Conservation (phyloP, 352 stramenopile genomes). For the Plasmopara muralis region DNA sequence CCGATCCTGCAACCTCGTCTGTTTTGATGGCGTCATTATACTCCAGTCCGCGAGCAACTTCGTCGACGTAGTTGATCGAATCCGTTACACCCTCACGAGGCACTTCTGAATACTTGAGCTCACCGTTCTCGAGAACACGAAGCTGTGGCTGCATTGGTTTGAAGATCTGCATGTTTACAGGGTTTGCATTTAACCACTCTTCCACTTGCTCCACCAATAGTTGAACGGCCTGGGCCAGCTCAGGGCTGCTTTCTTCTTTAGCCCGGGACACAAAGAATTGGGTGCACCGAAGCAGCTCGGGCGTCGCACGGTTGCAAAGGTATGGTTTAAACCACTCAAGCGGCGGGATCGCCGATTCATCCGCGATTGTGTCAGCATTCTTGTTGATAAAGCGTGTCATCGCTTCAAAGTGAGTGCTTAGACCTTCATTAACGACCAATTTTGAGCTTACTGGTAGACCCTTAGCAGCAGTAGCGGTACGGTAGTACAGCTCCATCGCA, state of each 20-base stretch:
- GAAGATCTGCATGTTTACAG: conserved; percentile 57
- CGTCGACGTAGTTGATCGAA: conserved; percentile 16
- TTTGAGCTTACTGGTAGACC: conserved; percentile 10
- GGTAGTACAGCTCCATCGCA: conserved; percentile 55
- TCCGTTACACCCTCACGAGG: conserved; percentile 40
- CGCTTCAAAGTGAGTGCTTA: conserved; percentile 38
- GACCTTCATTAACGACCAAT: conserved; percentile 21
- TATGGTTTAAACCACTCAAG: conserved; percentile 56
- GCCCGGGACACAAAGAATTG: conserved; percentile 44
- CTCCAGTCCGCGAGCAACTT: conserved; percentile 3
- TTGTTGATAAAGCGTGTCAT: conserved; percentile 58
- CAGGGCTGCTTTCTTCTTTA: conserved; percentile 32
- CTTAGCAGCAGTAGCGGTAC: conserved; percentile 27
- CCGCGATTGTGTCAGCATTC: conserved; percentile 32
- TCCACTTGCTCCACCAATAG: conserved; percentile 57
- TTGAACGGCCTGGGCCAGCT: conserved; percentile 47
- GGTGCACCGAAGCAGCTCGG: conserved; percentile 48
- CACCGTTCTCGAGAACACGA: conserved; percentile 41
- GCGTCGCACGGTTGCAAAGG: conserved; percentile 66
- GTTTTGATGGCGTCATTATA: not conserved
- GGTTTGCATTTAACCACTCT: conserved; percentile 41
- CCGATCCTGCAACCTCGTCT: not conserved
- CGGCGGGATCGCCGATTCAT: conserved; percentile 28
- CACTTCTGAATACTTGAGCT: conserved; percentile 51
- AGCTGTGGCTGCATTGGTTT: conserved; percentile 46